phyloP scores from a whole-genome alignment of 805 yeast genomes.

The Pichia occidentalis region DNA sequence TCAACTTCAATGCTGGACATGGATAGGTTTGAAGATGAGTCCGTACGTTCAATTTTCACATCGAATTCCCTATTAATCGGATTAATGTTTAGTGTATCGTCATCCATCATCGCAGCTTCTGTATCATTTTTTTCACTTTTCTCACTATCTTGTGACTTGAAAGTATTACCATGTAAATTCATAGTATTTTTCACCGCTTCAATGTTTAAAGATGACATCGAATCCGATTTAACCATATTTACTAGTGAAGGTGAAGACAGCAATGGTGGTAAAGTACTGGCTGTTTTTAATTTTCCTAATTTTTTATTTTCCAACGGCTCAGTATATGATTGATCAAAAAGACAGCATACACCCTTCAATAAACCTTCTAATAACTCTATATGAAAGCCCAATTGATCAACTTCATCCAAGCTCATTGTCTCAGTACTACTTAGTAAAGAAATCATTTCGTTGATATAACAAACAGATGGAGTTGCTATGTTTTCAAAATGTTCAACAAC shows the following conservation, averaged over 20 bases:
- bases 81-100: constrained; percentile 12
- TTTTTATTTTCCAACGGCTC: constrained; percentile 9
- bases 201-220: background rate
- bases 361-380: constrained; percentile 24
- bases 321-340: constrained; percentile 63
- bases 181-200: constrained; percentile 7
- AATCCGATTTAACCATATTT: constrained; percentile 9
- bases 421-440: constrained; percentile 41
- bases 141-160: background rate
- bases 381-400: constrained; percentile 22
- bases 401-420: constrained; percentile 19
- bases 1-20: constrained; percentile 23
- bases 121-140: constrained; percentile 5
- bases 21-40: constrained; percentile 14
- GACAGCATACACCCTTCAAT: constrained; percentile 61
- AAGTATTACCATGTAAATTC: background rate
- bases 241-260: constrained; percentile 21
- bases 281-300: constrained; percentile 2
- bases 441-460: constrained; percentile 47
- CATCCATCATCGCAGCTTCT: background rate
- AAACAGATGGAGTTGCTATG: constrained; percentile 39
- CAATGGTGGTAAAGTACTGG: constrained; percentile 10
- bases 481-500: constrained; percentile 54
- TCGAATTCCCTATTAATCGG: constrained; percentile 18
- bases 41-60: constrained; percentile 11